Evolutionary conservation across 306 rosid genomes (phyloP).

Genomic region (Arachis stenosperma): DNA sequence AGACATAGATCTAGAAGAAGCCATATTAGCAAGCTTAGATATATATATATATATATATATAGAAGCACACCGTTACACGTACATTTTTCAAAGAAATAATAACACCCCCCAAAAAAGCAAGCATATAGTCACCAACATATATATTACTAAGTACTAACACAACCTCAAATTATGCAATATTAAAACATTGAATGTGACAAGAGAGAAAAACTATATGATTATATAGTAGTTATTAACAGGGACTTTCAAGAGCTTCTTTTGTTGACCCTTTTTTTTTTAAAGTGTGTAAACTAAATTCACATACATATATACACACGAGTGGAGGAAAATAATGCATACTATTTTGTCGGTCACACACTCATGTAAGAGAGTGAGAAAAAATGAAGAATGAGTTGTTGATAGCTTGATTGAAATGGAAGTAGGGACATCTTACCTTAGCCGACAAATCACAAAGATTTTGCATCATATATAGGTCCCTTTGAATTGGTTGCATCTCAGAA

Average conservation of each 20-base stretch:
- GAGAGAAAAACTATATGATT: background rate
- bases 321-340: slow-evolving; percentile 39
- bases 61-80: slow-evolving; percentile 3
- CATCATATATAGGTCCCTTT: slow-evolving; percentile 14
- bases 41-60: no score
- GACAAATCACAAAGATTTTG: slow-evolving; percentile 48
- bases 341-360: slow-evolving; percentile 61
- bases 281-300: slow-evolving; percentile 16
- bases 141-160: background rate
- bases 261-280: slow-evolving; percentile 17
- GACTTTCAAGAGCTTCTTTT: slow-evolving; percentile 33
- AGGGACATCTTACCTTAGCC: slow-evolving; percentile 51
- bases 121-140: background rate
- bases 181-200: slow-evolving; percentile 18
- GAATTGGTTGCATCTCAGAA: slow-evolving; percentile 26
- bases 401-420: slow-evolving; percentile 31
- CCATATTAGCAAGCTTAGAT: background rate
- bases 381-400: background rate
- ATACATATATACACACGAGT: slow-evolving; percentile 29
- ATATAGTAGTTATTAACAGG: background rate
- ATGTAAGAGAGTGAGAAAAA: background rate
- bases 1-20: slow-evolving; percentile 21
- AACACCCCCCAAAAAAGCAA: background rate
- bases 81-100: slow-evolving; percentile 2
- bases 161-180: slow-evolving; percentile 18